Evolutionary conservation across 192 early-diverging fungal genomes (phyloP).

Genomic region (Piromyces finnis): DNA sequence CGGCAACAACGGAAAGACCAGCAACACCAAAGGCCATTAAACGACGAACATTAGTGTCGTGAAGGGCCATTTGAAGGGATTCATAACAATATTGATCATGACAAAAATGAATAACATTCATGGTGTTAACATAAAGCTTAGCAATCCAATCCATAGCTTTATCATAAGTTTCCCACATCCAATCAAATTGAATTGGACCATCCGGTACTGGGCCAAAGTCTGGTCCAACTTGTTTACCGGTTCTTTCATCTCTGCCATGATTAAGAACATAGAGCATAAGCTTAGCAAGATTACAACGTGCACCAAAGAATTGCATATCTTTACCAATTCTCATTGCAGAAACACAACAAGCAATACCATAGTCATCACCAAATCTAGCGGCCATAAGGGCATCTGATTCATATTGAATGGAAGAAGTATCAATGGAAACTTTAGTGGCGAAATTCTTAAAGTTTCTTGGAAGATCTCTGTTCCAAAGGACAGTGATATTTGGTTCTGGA

Average conservation of each 20-base stretch:
- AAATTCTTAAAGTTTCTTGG: slow-evolving; percentile 3
- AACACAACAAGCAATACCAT: slow-evolving; percentile 9
- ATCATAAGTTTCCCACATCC: too few species aligned
- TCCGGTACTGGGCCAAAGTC: slow-evolving; percentile 2
- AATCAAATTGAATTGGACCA: neutral
- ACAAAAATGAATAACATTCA: too few species aligned
- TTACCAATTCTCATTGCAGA: slow-evolving; percentile 7
- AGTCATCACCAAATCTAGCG: slow-evolving; percentile 5
- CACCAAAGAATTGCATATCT: slow-evolving; percentile 9
- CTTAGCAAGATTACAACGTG: too few species aligned
- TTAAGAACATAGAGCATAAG: too few species aligned
- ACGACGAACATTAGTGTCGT: slow-evolving; percentile 7
- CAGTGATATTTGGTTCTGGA: slow-evolving; percentile 7
- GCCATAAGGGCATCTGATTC: slow-evolving; percentile 6
- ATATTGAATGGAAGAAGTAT: slow-evolving; percentile 6
- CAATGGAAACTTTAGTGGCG: slow-evolving; percentile 5
- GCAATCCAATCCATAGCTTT: slow-evolving; percentile 6
- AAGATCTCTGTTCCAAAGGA: slow-evolving; percentile 1
- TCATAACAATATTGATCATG: too few species aligned
- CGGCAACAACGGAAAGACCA: slow-evolving; percentile 6
- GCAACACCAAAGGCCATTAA: slow-evolving; percentile 7
- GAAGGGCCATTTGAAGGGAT: slow-evolving; percentile 5
- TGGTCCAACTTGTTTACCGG: slow-evolving; percentile 6
- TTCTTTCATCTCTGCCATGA: slow-evolving; percentile 1
- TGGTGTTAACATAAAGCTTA: slow-evolving; percentile 5